Conservation (phyloP, 176 grass and related monocot genomes). For the Avena insularis region DNA sequence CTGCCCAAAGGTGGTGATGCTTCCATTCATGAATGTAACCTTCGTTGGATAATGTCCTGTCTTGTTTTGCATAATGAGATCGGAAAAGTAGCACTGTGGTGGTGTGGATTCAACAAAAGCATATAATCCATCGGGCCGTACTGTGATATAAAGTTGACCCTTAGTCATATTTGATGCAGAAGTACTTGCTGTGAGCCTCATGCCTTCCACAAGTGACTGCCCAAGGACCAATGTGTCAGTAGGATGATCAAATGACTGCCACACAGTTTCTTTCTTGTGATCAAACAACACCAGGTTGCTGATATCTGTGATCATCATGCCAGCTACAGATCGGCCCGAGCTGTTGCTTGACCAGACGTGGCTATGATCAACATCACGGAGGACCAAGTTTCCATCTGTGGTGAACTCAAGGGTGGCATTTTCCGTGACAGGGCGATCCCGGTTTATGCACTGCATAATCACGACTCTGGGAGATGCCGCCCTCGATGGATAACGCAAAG, state of each 20-base stretch:
- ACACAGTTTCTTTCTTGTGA: neutral
- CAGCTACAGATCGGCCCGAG: neutral
- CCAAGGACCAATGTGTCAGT: neutral
- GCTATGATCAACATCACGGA: neutral
- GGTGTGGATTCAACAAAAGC: neutral
- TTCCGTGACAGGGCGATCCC: neutral
- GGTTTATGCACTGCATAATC: no score
- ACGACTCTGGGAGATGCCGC: neutral
- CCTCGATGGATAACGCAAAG: neutral
- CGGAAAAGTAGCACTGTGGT: neutral
- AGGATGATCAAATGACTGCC: slow-evolving; percentile 11
- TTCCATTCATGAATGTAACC: neutral
- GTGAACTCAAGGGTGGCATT: slow-evolving; percentile 12
- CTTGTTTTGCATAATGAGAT: neutral
- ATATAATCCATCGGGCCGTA: no score
- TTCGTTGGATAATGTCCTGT: neutral
- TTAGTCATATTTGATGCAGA: neutral
- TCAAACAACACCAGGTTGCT: neutral
- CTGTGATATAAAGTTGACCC: no score
- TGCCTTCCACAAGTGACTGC: neutral
- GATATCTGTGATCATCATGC: neutral
- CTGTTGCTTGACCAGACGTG: neutral
- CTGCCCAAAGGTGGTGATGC: neutral
- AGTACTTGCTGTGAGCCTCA: neutral
- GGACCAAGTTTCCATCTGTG: neutral